Conservation (phyloP, 2,329 filamentous ascomycete species). For the Nemania serpens region DNA sequence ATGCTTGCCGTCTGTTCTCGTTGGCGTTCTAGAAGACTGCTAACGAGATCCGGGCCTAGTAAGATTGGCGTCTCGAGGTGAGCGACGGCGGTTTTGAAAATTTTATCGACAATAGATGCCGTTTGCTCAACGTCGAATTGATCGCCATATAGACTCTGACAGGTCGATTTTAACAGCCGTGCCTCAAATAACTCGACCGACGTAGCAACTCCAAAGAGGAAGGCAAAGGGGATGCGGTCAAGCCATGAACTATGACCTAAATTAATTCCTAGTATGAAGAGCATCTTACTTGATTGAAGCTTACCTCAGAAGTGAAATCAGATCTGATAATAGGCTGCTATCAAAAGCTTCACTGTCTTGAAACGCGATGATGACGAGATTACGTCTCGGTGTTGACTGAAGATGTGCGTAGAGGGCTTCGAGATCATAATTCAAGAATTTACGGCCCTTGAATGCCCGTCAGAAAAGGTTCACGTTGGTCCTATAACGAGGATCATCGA, state of each 20-base stretch:
- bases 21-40: slow-evolving; percentile 71
- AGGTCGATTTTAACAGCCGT: slow-evolving; percentile 70
- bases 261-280: slow-evolving; percentile 2
- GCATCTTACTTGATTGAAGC: slow-evolving; percentile 40
- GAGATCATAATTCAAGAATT: slow-evolving; percentile 78
- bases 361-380: slow-evolving; percentile 69
- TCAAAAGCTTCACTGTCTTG: slow-evolving; percentile 86
- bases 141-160: slow-evolving; percentile 68
- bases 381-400: slow-evolving; percentile 55
- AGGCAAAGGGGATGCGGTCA: slow-evolving; percentile 74
- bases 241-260: slow-evolving; percentile 61
- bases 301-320: slow-evolving; percentile 71
- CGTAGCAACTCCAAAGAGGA: slow-evolving; percentile 80
- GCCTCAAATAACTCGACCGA: slow-evolving; percentile 80
- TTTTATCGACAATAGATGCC: slow-evolving; percentile 70
- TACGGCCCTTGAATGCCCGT: slow-evolving; percentile 55
- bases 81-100: slow-evolving; percentile 70
- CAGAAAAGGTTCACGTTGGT: background rate
- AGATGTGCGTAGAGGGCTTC: slow-evolving; percentile 69
- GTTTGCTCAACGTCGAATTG: slow-evolving; percentile 80
- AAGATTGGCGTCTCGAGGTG: slow-evolving; percentile 60
- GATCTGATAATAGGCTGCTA: slow-evolving; percentile 69
- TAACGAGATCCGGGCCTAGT: slow-evolving; percentile 67
- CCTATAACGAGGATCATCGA: background rate
- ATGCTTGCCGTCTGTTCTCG: slow-evolving; percentile 78